A percentile compares a stretch with the other conserved stretches of the same genome.
Conservation (phyloP, 2,329 filamentous ascomycete genomes). For the Nemania serpens region DNA sequence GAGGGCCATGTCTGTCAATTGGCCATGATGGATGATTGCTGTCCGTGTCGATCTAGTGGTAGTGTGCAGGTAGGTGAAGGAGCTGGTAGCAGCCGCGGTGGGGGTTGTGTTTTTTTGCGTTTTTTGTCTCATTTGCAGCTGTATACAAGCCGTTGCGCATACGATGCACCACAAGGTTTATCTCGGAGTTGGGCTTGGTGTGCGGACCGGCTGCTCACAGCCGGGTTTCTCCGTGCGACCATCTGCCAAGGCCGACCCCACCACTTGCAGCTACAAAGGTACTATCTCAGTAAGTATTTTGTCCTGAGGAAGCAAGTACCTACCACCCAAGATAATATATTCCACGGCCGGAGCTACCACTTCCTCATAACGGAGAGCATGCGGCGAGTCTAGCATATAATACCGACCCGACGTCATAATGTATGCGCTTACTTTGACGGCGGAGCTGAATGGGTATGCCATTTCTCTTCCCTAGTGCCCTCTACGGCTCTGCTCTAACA, state of each 20-base stretch:
- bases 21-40: conserved; percentile 9
- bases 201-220: not conserved
- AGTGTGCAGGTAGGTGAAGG: not conserved
- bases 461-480: not conserved
- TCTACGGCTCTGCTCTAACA: conserved; percentile 5
- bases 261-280: no score
- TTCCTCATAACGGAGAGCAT: not conserved
- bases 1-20: conserved; percentile 24
- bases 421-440: conserved; percentile 69
- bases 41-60: no score
- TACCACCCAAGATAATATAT: no score
- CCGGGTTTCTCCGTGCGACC: not conserved
- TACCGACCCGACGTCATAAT: conserved; percentile 48
- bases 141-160: no score
- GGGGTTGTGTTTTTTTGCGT: no score
- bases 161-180: no score
- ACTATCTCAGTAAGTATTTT: no score
- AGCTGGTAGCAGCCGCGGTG: no score
- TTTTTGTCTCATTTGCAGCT: no score
- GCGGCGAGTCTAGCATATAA: not conserved
- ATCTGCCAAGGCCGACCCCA: not conserved
- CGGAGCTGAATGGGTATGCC: conserved; percentile 70
- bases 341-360: no score
- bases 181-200: not conserved
- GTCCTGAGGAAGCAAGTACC: no score